A percentile compares a stretch with the other conserved stretches of the same genome.
Conservation (phyloP, 345 rosid genomes). For the Melastoma malabathricum region DNA sequence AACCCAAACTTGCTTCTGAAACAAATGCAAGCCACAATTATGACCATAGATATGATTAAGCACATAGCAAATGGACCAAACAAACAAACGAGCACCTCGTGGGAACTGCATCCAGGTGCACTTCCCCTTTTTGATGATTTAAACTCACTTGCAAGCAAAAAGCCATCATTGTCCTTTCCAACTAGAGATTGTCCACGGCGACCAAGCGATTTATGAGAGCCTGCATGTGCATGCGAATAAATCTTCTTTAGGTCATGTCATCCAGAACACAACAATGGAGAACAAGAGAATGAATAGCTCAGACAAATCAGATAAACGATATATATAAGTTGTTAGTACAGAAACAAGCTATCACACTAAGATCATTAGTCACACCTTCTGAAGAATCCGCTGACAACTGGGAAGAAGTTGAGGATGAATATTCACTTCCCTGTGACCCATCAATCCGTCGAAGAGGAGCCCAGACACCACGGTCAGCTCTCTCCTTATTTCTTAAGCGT, state of each 20-base stretch:
- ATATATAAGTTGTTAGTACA: not conserved
- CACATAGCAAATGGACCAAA: not conserved
- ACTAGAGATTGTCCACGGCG: slow-evolving; percentile 23
- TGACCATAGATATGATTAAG: too few species aligned
- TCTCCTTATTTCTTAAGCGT: slow-evolving; percentile 42
- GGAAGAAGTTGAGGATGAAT: slow-evolving; percentile 23
- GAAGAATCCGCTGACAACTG: slow-evolving; percentile 14
- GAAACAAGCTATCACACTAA: not conserved
- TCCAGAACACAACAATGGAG: too few species aligned
- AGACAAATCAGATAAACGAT: too few species aligned
- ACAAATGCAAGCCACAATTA: not conserved
- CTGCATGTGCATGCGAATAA: slow-evolving; percentile 14
- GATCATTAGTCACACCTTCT: slow-evolving; percentile 17
- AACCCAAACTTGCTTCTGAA: slow-evolving; percentile 61
- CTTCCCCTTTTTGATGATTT: slow-evolving; percentile 28
- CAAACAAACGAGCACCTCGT: slow-evolving; percentile 16
- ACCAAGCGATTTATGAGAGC: slow-evolving; percentile 27
- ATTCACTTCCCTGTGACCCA: slow-evolving; percentile 48
- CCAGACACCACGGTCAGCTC: slow-evolving; percentile 56
- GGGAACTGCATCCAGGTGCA: slow-evolving; percentile 23
- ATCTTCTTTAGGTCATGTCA: too few species aligned
- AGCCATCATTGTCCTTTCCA: slow-evolving; percentile 29
- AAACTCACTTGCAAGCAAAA: slow-evolving; percentile 14
- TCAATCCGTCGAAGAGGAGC: slow-evolving; percentile 44
- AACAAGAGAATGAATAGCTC: too few species aligned